Evolutionary conservation across 2,329 filamentous ascomycete genomes (phyloP), one percentile per base, ranked within the genome.

Genomic region (Penicillium capsulatum): DNA sequence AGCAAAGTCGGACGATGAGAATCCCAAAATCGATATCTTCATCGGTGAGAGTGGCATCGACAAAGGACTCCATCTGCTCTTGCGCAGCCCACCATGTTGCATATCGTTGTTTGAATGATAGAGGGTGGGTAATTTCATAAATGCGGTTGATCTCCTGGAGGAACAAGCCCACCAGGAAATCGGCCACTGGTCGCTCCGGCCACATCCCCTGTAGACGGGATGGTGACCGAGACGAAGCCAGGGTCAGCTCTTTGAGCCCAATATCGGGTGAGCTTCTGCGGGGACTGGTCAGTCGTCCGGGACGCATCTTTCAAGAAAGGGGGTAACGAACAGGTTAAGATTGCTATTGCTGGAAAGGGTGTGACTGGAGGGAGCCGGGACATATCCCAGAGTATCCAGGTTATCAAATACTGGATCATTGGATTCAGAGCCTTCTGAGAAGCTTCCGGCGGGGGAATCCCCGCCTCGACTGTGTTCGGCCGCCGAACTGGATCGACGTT

Each of bases 21-120:
- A 50, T 16, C 7, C 44, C 47, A 6, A 50, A 50, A 17, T 42
- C 38, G 16, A 41, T 9, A 34, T 48, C 47, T n/a, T 48, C 44
- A 14, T 41, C 44, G 3, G 42, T 32, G 1, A 37, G 28, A 9
- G 16, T n/a, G 9, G 29, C 31, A 8, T 41, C 31, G 4, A 24
- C 37, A 10, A 19, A 28, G 2, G 27, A 8, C 4, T 45, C 31
- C 4, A 22, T 20, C 9, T 30, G 33, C 7, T 50, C 40, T 17
- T 48, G 45, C 9, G 34, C 7, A 10, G 14, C 29, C 39, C 47
- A 50, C 47, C 44, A 50, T 3, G 30, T 11, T 9, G 24, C 34
- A 31, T 50, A 50, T 19, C 30, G 28, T 14, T 36, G 28, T 13
- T 48, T 42, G 13, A 50, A 50, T 0, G 47, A 38, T 8, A 34